Evolutionary conservation across 208 protist genomes (phyloP).

Genomic region (Borovskyia barvae): DNA sequence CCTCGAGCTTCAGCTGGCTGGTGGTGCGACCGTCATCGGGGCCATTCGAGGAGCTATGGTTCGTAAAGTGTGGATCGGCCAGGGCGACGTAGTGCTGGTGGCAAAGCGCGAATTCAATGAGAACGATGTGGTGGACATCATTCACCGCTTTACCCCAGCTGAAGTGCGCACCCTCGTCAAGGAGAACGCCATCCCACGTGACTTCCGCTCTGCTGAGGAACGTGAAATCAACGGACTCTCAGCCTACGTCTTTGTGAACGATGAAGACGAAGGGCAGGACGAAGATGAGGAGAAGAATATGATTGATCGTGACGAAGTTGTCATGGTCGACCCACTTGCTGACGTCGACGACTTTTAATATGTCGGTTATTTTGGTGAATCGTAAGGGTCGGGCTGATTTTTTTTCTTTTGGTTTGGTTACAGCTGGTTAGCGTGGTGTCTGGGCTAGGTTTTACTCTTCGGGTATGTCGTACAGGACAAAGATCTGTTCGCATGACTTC

Average conservation of each 20-base stretch:
- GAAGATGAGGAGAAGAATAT: constrained; percentile 53
- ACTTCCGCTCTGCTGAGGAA: constrained; percentile 79
- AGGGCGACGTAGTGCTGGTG: constrained; percentile 80
- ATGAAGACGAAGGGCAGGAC: constrained; percentile 51
- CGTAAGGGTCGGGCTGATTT: no score
- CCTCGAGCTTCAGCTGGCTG: constrained; percentile 91
- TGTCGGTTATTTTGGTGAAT: no score
- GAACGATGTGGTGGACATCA: constrained; percentile 84
- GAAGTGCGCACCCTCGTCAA: constrained; percentile 81
- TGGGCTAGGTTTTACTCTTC: no score
- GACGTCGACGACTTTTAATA: constrained; percentile 73
- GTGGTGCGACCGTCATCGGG: constrained; percentile 75
- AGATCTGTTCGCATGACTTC: no score
- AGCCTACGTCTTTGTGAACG: constrained; percentile 82
- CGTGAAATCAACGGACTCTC: constrained; percentile 46
- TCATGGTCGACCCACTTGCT: constrained; percentile 71
- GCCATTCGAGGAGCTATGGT: constrained; percentile 84
- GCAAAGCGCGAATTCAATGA: constrained; percentile 77
- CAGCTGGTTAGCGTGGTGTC: no score
- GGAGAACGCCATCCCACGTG: constrained; percentile 77
- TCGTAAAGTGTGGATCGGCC: constrained; percentile 78
- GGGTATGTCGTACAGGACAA: no score
- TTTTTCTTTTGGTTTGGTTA: constrained; percentile 3
- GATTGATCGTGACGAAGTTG: constrained; percentile 68
- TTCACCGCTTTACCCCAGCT: constrained; percentile 67